Percentiles rank a stretch among this genome's conserved stretches.
Evolutionary conservation across 495 filamentous ascomycete species (phyloP).

Genomic region (Neohortaea acidophila): DNA sequence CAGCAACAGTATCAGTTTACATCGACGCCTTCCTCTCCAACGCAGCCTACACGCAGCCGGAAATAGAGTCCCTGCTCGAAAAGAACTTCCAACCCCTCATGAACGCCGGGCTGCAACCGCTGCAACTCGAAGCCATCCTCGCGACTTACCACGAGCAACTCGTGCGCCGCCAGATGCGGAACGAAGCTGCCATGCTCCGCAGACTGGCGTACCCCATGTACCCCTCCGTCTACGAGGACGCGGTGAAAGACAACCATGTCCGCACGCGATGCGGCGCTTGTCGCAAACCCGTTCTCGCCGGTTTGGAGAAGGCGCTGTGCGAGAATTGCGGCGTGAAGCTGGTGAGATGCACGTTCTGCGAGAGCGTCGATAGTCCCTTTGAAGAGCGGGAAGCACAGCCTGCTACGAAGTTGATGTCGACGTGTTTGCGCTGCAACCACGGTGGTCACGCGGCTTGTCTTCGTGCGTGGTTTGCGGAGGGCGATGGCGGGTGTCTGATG

Average conservation of each 20-base stretch:
- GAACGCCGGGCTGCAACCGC: conserved; percentile 21
- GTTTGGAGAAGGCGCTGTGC: conserved; percentile 20
- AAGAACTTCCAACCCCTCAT: conserved; percentile 16
- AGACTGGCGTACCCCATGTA: conserved; percentile 25
- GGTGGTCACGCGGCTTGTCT: conserved; percentile 24
- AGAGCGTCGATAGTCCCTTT: conserved; percentile 21
- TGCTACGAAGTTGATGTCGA: conserved; percentile 17
- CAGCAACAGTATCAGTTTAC: conserved; percentile 14
- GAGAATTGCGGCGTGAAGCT: conserved; percentile 21
- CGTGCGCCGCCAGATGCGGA: conserved; percentile 17
- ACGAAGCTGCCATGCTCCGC: conserved; percentile 22
- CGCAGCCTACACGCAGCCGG: conserved; percentile 14
- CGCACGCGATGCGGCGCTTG: conserved; percentile 23
- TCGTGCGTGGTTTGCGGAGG: conserved; percentile 19
- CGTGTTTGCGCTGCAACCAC: conserved; percentile 27
- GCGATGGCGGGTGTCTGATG: conserved; percentile 24
- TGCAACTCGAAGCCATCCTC: conserved; percentile 27
- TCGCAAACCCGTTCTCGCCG: conserved; percentile 23
- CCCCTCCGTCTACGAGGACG: conserved; percentile 26
- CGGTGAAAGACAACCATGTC: conserved; percentile 21
- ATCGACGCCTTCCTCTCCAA: conserved; percentile 14
- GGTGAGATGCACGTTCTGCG: conserved; percentile 26
- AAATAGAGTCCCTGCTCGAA: conserved; percentile 15
- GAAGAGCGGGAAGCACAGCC: conserved; percentile 10
- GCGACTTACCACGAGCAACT: conserved; percentile 29